phyloP scores from a whole-genome alignment of 768 basidiomycete genomes.

The Podaxis rugospora region DNA sequence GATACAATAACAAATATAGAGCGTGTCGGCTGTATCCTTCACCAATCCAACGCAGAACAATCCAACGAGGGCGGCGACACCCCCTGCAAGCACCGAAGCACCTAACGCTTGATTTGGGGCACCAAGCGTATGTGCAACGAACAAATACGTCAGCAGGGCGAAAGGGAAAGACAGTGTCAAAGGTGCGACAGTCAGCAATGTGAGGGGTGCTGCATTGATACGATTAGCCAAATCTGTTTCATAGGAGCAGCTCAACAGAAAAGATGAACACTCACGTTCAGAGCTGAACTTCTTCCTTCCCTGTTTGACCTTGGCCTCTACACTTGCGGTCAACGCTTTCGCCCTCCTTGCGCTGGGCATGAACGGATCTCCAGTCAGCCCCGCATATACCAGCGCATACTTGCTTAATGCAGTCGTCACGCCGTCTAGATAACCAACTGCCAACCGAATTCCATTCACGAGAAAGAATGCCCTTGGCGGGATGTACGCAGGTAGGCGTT shows the following conservation, averaged over 20 bases:
- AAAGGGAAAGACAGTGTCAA: conserved; percentile 80
- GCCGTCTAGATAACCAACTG: conserved; percentile 45
- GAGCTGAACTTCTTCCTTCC: conserved; percentile 39
- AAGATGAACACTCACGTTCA: conserved; percentile 45
- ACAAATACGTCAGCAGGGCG: conserved; percentile 78
- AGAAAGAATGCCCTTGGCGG: conserved; percentile 42
- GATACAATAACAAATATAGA: conserved; percentile 47
- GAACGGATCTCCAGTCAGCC: conserved; percentile 72
- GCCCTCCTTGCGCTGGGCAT: conserved; percentile 50
- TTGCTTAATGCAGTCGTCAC: conserved; percentile 55
- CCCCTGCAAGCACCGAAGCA: conserved; percentile 73
- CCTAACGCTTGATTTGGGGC: conserved; percentile 71
- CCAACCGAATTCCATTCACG: conserved; percentile 43
- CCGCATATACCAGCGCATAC: conserved; percentile 65
- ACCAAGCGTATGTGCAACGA: conserved; percentile 76
- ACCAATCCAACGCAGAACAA: conserved; percentile 81
- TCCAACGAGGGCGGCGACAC: conserved; percentile 76
- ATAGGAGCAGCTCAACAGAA: neutral
- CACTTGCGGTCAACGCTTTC: conserved; percentile 35
- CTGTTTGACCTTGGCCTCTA: conserved; percentile 20
- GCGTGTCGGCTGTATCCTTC: conserved; percentile 54
- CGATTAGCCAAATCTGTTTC: conserved; percentile 2
- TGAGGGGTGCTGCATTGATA: conserved; percentile 47
- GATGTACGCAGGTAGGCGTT: conserved; percentile 51
- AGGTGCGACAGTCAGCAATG: conserved; percentile 73